A percentile compares a stretch with the other conserved stretches of the same genome.
Conservation (phyloP, 2,329 filamentous ascomycete species). For the Fonsecaea monophora region DNA sequence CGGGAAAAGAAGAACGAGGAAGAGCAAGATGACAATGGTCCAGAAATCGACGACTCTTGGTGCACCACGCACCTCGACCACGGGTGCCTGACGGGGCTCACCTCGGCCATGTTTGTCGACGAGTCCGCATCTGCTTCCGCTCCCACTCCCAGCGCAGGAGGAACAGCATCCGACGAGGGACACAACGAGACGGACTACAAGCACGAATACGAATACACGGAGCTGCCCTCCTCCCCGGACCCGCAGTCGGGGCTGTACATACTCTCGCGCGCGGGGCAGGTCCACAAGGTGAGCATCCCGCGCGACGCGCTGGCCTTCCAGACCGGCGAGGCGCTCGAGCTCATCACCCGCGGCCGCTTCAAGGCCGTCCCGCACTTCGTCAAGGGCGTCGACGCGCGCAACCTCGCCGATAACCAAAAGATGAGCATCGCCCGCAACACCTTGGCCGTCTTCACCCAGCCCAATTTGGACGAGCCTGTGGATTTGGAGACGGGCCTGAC, state of each 20-base stretch:
- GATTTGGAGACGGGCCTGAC: conserved; percentile 75
- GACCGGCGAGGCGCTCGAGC: conserved; percentile 88
- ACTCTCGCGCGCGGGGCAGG: conserved; percentile 78
- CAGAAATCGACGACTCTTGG: conserved; percentile 79
- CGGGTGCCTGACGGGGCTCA: conserved; percentile 90
- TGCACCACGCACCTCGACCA: conserved; percentile 82
- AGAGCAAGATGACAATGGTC: neutral
- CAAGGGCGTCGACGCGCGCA: conserved; percentile 67
- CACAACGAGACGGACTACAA: neutral
- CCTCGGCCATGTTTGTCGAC: conserved; percentile 94
- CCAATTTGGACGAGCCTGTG: conserved; percentile 78
- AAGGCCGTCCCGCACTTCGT: conserved; percentile 97
- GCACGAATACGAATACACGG: conserved; percentile 45
- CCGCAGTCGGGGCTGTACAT: conserved; percentile 91
- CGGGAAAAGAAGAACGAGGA: neutral
- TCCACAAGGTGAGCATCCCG: conserved; percentile 91
- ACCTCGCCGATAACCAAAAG: neutral
- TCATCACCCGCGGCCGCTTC: conserved; percentile 90
- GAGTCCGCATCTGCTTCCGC: conserved; percentile 57
- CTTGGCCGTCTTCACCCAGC: conserved; percentile 95
- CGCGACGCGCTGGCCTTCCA: conserved; percentile 93
- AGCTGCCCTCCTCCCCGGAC: conserved; percentile 79
- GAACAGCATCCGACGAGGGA: neutral
- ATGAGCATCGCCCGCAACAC: conserved; percentile 76
- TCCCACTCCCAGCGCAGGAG: neutral